Base-by-base conservation (phyloP, 768 basidiomycete genomes). In the Pulveroboletus frians region DNA sequence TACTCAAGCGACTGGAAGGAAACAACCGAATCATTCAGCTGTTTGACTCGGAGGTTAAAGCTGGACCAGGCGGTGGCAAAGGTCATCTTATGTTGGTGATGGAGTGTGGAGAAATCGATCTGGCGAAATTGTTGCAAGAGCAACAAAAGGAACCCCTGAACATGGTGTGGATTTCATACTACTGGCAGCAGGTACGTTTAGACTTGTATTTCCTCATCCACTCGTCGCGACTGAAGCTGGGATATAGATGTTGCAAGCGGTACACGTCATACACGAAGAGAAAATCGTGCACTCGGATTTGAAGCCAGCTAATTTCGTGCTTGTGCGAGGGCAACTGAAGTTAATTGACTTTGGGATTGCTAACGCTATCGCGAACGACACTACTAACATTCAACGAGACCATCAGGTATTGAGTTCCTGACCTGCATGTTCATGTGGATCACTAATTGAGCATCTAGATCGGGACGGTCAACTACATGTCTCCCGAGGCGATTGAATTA, bases 271-370 rank as follows among this genome's bases (percentile, higher is more conserved):
- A 46, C 95, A 99, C 62, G 90, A 95, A 55, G 93, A 96, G 71
- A 95, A 95, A 70, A 96, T 99, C 53, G 95, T 99, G 3, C 95
- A 99, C 69, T 95, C 94, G 17, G 95, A 99, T 69, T 76, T 98
- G 47, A 99, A 99, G 66, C 95, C 95, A 6, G 95, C 96, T 4
- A 99, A 99, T 68, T 99, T 99, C 57, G 94, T 99, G 18, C 76
- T 99, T 27, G 95, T 98, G 48, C 84, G 86, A 50, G 95, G 95
- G 5, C 87, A 92, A 56, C 74, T 99, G 49, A 99, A 99, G 76
- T 73, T 99, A 54, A 99, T 99, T 56, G 95, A 99, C 67, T 99
- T 99, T 62, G 95, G 95, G n/a, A 99, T 99, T 61, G 94, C 95
- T 13, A 97, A 97, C 64, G 94, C 94, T 9, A 95, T 99, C 56